These are phyloP conservation scores for Hypoxylon sp. DNA, from an alignment of 2,329 filamentous ascomycete genomes.

Conservation along the genomic window DNA sequence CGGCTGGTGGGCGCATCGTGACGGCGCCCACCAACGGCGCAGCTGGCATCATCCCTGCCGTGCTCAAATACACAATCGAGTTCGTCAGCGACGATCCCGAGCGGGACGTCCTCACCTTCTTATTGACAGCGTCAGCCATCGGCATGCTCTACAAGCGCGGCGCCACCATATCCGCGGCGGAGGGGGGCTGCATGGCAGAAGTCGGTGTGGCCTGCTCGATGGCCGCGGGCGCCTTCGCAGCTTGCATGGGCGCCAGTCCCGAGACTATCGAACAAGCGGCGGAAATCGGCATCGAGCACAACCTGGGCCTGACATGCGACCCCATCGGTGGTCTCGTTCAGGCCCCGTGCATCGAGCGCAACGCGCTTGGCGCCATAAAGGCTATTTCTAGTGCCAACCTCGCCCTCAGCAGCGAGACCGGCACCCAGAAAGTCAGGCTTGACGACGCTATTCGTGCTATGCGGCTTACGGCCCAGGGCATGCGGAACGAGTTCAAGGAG, in stretches of 20 bases:
- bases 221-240: constrained; percentile 60
- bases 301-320: constrained; percentile 60
- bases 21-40: constrained; percentile 62
- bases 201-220: constrained; percentile 62
- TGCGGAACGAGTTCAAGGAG: constrained; percentile 64
- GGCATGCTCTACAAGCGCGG: constrained; percentile 64
- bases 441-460: constrained; percentile 61
- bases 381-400: constrained; percentile 61
- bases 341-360: constrained; percentile 61
- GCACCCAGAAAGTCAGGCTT: constrained; percentile 58
- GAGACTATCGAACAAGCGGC: constrained; percentile 61
- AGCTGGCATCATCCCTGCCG: constrained; percentile 60
- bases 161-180: constrained; percentile 60
- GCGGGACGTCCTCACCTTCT: constrained; percentile 58
- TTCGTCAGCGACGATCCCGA: constrained; percentile 61
- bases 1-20: constrained; percentile 59
- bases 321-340: constrained; percentile 61
- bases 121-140: constrained; percentile 59
- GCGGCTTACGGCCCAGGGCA: constrained; percentile 59
- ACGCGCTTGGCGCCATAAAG: constrained; percentile 60
- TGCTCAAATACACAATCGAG: constrained; percentile 60
- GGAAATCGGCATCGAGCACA: constrained; percentile 63
- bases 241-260: constrained; percentile 60
- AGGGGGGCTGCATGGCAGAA: constrained; percentile 63
- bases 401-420: constrained; percentile 55